Evolutionary conservation across 2,329 filamentous ascomycete genomes (phyloP), one percentile per base, ranked within the genome.

Genomic region (Parasarocladium wereldwijsianum): DNA sequence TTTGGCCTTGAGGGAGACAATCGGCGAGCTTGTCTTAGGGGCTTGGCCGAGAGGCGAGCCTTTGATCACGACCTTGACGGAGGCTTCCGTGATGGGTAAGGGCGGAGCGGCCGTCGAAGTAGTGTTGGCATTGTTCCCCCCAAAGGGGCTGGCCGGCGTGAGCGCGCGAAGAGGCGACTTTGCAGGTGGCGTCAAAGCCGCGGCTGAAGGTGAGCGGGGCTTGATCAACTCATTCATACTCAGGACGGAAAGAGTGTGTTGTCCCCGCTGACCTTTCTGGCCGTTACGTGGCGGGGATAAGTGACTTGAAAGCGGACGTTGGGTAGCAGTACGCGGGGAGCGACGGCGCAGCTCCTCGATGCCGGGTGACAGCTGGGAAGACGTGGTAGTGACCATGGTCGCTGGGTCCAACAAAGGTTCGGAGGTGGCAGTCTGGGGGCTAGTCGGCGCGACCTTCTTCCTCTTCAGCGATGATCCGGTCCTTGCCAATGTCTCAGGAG

Each of bases 361-460:
- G 3, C 55, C 58, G 0, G 66, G 66, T 4, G 67, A 71, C 6
- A 64, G 44, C 40, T 68, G 58, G 6, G 58, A 53, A 2, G 59
- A 62, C 8, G 60, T 62, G 4, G 58, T 60, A 9, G 47, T 50
- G 2, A 55, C 60, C 29, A 49, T 49, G 3, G 44, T 43, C 34
- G 42, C 46, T 18, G 41, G 24, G 14, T 32, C 27, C 9, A 31
- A 12, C 6, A 34, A 19, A 39, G 34, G 36, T 40, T 32, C 18
- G 31, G 28, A 8, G 37, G 25, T 38, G 34, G 45, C 34, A 34
- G 16, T 6, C 19, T 24, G 20, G 17, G 23, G 19, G 13, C 16
- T 18, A 13, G 28, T 30, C 9, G 8, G 4, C 14, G 40, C 43
- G 8, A 58, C 40, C 18, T 57, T 43, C 41, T 60, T 60, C 14